Percentiles rank a stretch among this genome's conserved stretches.
These are phyloP conservation scores for Stereum hirsutum DNA, from an alignment of 1,284 basidiomycete species.

Conservation along the genomic window DNA sequence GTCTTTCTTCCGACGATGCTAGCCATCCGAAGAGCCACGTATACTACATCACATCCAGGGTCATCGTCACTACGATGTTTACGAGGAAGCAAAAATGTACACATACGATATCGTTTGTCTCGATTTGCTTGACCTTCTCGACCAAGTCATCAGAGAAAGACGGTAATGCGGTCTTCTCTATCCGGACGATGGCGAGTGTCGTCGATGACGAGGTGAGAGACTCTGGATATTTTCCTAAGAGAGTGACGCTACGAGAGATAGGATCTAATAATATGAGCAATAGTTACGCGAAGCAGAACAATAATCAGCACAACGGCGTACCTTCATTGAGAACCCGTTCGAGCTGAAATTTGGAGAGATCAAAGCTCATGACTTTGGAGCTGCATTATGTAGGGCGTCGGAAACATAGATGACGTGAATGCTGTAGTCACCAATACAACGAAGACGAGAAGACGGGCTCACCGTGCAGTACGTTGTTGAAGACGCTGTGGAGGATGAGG, in stretches of 20 bases:
- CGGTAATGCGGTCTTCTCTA: constrained; percentile 49
- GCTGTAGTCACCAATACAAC: too few species aligned
- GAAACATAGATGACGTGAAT: too few species aligned
- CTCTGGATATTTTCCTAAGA: constrained; percentile 29
- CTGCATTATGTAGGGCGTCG: too few species aligned
- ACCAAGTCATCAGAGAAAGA: constrained; percentile 22
- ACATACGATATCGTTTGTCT: constrained; percentile 38
- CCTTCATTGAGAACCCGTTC: constrained; percentile 53
- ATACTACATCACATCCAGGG: constrained; percentile 21
- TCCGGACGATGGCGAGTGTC: constrained; percentile 42
- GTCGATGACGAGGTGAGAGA: constrained; percentile 10
- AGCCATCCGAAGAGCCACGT: constrained; percentile 37
- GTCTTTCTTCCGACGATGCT: constrained; percentile 20
- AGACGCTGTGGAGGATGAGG: too few species aligned
- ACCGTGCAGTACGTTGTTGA: too few species aligned
- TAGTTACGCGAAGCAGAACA: background rate
- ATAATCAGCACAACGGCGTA: constrained; percentile 9
- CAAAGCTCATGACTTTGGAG: too few species aligned
- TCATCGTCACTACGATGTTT: background rate
- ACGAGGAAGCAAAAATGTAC: background rate
- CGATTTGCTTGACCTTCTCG: constrained; percentile 25
- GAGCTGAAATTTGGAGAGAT: constrained; percentile 32
- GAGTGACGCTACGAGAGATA: constrained; percentile 31
- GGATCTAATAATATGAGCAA: constrained; percentile 33
- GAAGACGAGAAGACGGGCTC: too few species aligned